Evolutionary conservation across 768 basidiomycete species (phyloP).

Genomic region (Chalciporus pseudorubinellus): DNA sequence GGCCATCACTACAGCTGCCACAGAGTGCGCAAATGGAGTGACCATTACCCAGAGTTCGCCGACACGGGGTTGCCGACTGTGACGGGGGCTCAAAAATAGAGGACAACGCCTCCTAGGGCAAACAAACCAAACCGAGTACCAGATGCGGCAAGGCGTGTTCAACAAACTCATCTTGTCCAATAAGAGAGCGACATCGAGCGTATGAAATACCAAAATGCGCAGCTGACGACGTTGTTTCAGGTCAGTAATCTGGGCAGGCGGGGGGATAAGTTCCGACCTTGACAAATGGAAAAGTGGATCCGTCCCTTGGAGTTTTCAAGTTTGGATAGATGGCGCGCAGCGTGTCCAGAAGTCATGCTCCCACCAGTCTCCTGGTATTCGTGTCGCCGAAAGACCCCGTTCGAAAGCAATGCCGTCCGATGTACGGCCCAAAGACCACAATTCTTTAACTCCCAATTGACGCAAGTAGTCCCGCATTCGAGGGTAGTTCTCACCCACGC

Average conservation of each 20-base stretch:
- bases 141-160: neutral
- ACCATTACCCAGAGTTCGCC: slow-evolving; percentile 8
- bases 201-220: slow-evolving; percentile 20
- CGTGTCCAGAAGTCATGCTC: slow-evolving; percentile 58
- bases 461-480: slow-evolving; percentile 63
- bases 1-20: slow-evolving; percentile 4
- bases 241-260: slow-evolving; percentile 13
- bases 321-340: slow-evolving; percentile 11
- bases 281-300: slow-evolving; percentile 13
- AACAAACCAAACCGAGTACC: slow-evolving; percentile 2
- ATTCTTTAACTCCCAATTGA: slow-evolving; percentile 53
- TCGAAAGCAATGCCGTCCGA: slow-evolving; percentile 30
- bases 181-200: slow-evolving; percentile 1
- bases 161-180: slow-evolving; percentile 3
- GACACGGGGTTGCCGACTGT: slow-evolving; percentile 1
- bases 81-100: slow-evolving; percentile 7
- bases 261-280: slow-evolving; percentile 22
- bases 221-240: slow-evolving; percentile 11
- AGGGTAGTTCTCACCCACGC: slow-evolving; percentile 84
- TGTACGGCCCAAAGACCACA: slow-evolving; percentile 57
- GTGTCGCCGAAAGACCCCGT: slow-evolving; percentile 40
- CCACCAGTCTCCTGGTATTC: slow-evolving; percentile 53
- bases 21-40: slow-evolving; percentile 15
- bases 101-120: neutral
- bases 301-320: slow-evolving; percentile 12